These are phyloP conservation scores for Zygotorulaspora mrakii DNA, from an alignment of 1,139 yeast species.

Conservation along the genomic window DNA sequence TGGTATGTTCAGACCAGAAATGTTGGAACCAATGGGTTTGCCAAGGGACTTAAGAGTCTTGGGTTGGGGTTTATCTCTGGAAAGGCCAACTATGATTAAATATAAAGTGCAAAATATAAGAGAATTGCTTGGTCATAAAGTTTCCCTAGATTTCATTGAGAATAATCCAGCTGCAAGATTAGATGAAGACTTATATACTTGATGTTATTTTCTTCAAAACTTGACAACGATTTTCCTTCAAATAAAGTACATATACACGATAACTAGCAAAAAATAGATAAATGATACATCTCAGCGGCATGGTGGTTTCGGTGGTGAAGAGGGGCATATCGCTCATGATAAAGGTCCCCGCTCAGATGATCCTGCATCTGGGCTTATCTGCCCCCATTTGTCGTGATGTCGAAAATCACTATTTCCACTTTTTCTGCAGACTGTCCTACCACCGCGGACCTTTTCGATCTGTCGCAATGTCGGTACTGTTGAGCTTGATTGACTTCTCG, in stretches of 20 bases:
- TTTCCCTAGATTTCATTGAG: slow-evolving; percentile 87
- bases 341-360: not conserved
- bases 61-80: slow-evolving; percentile 97
- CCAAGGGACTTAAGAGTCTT: slow-evolving; percentile 91
- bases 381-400: not conserved
- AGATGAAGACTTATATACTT: slow-evolving; percentile 58
- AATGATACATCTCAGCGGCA: too few relatives aligned
- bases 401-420: not conserved
- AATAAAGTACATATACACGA: slow-evolving; percentile 1
- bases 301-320: too few relatives aligned
- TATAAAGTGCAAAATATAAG: slow-evolving; percentile 93
- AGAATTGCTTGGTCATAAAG: slow-evolving; percentile 93
- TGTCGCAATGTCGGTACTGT: slow-evolving; percentile 8
- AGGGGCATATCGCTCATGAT: too few relatives aligned
- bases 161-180: slow-evolving; percentile 96
- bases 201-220: not conserved
- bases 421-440: not conserved
- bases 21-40: slow-evolving; percentile 97
- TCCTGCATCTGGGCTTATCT: not conserved
- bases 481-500: slow-evolving; percentile 12
- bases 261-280: slow-evolving; percentile 1
- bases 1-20: slow-evolving; percentile 99
- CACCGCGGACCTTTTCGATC: not conserved
- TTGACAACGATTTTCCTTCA: not conserved
- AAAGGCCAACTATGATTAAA: slow-evolving; percentile 99